phyloP scores from a whole-genome alignment of 257 asterid species.

The Mitragyna speciosa region DNA sequence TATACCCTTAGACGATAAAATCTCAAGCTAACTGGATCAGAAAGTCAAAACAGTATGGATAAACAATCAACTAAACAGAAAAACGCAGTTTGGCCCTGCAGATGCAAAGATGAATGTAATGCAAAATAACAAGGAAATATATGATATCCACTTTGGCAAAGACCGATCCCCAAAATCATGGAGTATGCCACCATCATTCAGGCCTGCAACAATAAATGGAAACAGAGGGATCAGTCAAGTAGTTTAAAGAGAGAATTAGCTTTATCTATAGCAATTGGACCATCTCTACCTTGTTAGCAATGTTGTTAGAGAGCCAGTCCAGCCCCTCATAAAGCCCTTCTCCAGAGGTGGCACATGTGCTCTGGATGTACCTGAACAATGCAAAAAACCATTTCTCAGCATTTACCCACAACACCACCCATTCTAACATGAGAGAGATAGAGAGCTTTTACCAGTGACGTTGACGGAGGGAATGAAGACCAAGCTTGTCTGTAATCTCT shows the following conservation, averaged over 20 bases:
- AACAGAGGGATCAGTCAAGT: not conserved
- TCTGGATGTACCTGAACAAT: conserved; percentile 62
- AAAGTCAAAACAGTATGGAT: not conserved
- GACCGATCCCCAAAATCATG: conserved; percentile 31
- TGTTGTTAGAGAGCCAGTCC: conserved; percentile 77
- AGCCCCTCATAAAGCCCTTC: conserved; percentile 72
- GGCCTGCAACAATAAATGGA: conserved; percentile 36
- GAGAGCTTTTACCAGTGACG: conserved; percentile 52
- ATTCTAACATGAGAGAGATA: not conserved
- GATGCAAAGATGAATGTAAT: conserved; percentile 17
- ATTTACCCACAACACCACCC: not conserved
- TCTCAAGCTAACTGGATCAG: conserved; percentile 13
- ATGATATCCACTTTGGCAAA: conserved; percentile 31
- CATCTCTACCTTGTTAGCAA: conserved; percentile 54
- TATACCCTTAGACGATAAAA: conserved; percentile 9
- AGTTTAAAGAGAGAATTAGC: not conserved
- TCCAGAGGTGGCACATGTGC: conserved; percentile 74
- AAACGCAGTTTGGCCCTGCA: conserved; percentile 17
- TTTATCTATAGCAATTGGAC: not conserved
- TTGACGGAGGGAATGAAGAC: conserved; percentile 70
- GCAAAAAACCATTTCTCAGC: not conserved
- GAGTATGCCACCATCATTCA: conserved; percentile 23
- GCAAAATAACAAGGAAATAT: conserved; percentile 22
- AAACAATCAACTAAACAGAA: conserved; percentile 11
- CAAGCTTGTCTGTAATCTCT: conserved; percentile 73